These are phyloP conservation scores for Phytophthora niederhauseri DNA, from an alignment of 352 stramenopile species.

Conservation along the genomic window DNA sequence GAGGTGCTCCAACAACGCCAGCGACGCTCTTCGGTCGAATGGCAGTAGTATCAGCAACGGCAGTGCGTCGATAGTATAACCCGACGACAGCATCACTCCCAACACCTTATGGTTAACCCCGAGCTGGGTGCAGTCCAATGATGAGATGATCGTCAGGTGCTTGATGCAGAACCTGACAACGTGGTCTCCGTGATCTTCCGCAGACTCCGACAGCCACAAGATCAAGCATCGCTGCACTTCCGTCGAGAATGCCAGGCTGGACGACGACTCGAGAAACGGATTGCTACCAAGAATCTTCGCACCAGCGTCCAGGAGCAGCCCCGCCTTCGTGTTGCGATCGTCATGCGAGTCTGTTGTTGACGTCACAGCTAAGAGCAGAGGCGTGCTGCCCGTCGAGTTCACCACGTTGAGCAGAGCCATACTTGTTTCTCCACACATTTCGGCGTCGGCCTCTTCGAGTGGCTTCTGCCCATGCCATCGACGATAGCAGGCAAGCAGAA, in stretches of 20 bases:
- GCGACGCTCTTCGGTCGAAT: conserved; percentile 19
- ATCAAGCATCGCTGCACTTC: conserved; percentile 16
- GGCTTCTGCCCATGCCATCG: not conserved
- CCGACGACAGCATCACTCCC: conserved; percentile 16
- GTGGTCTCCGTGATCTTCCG: too few species aligned
- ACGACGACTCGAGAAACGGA: not conserved
- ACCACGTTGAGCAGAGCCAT: conserved; percentile 3
- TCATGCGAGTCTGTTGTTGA: conserved; percentile 4
- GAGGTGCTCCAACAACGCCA: conserved; percentile 10
- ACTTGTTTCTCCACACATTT: not conserved
- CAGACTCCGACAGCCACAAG: conserved; percentile 1
- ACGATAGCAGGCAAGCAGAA: conserved; percentile 12
- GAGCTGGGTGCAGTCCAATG: not conserved
- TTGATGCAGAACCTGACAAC: not conserved
- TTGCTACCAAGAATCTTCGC: conserved; percentile 6
- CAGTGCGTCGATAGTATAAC: conserved; percentile 2
- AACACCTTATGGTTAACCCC: conserved; percentile 15
- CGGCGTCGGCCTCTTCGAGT: not conserved
- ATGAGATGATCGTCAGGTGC: not conserved
- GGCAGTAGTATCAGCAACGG: conserved; percentile 12
- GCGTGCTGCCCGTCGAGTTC: conserved; percentile 12
- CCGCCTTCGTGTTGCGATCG: conserved; percentile 15
- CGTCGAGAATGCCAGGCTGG: conserved; percentile 1
- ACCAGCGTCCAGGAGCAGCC: conserved; percentile 12
- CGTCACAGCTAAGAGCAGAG: conserved; percentile 15